Conservation (phyloP, 768 basidiomycete genomes). For the Leucogyrophana mollusca region DNA sequence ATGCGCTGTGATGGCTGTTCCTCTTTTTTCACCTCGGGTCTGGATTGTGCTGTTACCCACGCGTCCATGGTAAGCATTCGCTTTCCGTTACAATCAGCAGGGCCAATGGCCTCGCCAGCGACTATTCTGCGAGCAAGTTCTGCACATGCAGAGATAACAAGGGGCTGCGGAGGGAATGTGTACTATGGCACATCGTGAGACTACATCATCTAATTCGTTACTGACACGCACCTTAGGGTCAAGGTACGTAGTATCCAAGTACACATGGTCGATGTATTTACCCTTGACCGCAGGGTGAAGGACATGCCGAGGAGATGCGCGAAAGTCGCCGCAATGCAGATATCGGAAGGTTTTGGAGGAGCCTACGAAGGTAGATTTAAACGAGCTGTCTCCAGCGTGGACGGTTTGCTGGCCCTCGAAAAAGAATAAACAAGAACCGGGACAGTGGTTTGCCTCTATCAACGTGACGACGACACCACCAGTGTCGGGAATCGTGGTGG, state of each 20-base stretch:
- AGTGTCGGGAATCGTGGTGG: constrained; percentile 75
- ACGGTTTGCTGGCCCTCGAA: constrained; percentile 92
- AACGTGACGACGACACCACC: constrained; percentile 87
- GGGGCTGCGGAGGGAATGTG: constrained; percentile 93
- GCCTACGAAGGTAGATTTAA: constrained; percentile 71
- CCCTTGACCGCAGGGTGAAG: constrained; percentile 81
- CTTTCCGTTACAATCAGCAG: constrained; percentile 19
- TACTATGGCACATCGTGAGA: constrained; percentile 48
- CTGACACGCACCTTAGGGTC: constrained; percentile 66
- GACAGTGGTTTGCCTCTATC: constrained; percentile 99
- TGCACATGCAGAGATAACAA: constrained; percentile 91
- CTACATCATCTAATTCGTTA: neutral
- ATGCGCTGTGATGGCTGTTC: constrained; percentile 40
- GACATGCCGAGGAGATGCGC: constrained; percentile 86
- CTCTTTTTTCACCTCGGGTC: constrained; percentile 18
- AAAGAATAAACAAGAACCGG: constrained; percentile 91
- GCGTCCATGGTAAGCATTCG: constrained; percentile 43
- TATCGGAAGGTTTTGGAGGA: constrained; percentile 76
- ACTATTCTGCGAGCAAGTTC: constrained; percentile 68
- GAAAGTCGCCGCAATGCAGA: constrained; percentile 93
- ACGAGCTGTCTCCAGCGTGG: constrained; percentile 81
- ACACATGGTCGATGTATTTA: constrained; percentile 82
- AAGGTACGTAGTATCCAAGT: constrained; percentile 95
- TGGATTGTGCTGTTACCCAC: constrained; percentile 43
- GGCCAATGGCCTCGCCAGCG: constrained; percentile 33